These are phyloP conservation scores for Neurospora sp. DNA, from an alignment of 495 filamentous ascomycete genomes.

Conservation along the genomic window DNA sequence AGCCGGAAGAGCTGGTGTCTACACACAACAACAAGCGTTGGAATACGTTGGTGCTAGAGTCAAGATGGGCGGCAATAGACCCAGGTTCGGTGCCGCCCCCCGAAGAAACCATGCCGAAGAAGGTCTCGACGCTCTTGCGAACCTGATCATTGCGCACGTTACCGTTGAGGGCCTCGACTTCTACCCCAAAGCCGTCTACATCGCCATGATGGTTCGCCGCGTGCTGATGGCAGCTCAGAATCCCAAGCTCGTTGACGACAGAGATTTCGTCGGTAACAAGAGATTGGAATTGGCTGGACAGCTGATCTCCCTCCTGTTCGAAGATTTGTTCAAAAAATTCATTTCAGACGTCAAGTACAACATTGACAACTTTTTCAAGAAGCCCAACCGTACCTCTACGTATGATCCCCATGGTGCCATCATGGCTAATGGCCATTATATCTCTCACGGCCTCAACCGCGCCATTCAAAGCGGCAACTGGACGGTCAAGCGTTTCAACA, in stretches of 20 bases:
- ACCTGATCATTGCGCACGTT: conserved; percentile 86
- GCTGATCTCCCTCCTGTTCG: conserved; percentile 88
- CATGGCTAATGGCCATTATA: conserved; percentile 63
- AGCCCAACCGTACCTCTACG: conserved; percentile 70
- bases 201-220: conserved; percentile 90
- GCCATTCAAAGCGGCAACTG: conserved; percentile 96
- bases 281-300: conserved; percentile 88
- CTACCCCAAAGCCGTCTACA: conserved; percentile 86
- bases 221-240: conserved; percentile 90
- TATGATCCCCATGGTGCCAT: conserved; percentile 79
- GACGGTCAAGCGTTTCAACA: conserved; percentile 93
- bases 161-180: conserved; percentile 85
- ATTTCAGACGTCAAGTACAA: conserved; percentile 76
- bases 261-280: conserved; percentile 98
- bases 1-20: conserved; percentile 65
- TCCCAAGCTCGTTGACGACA: conserved; percentile 78
- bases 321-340: conserved; percentile 94
- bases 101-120: conserved; percentile 70
- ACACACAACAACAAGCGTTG: conserved; percentile 87
- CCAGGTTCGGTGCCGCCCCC: conserved; percentile 28
- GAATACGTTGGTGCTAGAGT: conserved; percentile 81
- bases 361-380: conserved; percentile 88
- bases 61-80: conserved; percentile 55
- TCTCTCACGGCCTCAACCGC: conserved; percentile 82
- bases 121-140: conserved; percentile 81